phyloP scores from a whole-genome alignment of 208 protist species.

The Crithidia thermophila region DNA sequence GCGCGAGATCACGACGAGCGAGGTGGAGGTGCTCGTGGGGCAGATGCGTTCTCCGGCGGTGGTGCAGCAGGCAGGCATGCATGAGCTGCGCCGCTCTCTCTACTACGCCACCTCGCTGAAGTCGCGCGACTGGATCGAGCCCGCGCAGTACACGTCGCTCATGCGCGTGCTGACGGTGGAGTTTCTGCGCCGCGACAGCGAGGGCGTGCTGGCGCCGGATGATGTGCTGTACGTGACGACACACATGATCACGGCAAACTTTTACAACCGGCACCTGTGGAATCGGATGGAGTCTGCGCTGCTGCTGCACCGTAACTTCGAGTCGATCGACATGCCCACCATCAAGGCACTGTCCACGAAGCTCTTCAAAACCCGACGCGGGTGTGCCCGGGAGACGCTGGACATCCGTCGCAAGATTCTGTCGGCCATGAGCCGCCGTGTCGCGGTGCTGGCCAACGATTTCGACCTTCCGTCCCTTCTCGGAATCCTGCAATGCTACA shows the following conservation, averaged over 20 bases:
- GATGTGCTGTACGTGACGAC: constrained; percentile 90
- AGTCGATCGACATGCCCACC: constrained; percentile 75
- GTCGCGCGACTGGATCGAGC: constrained; percentile 67
- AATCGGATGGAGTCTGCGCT: constrained; percentile 82
- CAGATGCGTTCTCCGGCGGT: constrained; percentile 56
- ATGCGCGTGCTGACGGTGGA: constrained; percentile 90
- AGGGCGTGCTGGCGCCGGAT: constrained; percentile 83
- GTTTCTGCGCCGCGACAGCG: constrained; percentile 74
- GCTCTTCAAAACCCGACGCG: constrained; percentile 87
- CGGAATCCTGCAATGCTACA: constrained; percentile 90
- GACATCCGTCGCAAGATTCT: constrained; percentile 87
- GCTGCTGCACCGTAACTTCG: constrained; percentile 54
- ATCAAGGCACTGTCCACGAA: constrained; percentile 89
- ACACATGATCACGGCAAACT: constrained; percentile 83
- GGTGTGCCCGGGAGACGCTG: constrained; percentile 77
- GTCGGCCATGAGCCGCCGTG: constrained; percentile 68
- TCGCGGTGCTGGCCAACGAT: constrained; percentile 85
- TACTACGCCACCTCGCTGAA: constrained; percentile 86
- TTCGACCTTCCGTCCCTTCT: constrained; percentile 88
- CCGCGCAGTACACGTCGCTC: constrained; percentile 55
- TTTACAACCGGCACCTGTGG: constrained; percentile 91
- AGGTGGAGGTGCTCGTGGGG: constrained; percentile 64
- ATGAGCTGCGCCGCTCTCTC: constrained; percentile 85
- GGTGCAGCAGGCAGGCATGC: constrained; percentile 85
- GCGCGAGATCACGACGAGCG: constrained; percentile 49